Conservation (phyloP, 345 rosid genomes). For the Gossypium thurberi region DNA sequence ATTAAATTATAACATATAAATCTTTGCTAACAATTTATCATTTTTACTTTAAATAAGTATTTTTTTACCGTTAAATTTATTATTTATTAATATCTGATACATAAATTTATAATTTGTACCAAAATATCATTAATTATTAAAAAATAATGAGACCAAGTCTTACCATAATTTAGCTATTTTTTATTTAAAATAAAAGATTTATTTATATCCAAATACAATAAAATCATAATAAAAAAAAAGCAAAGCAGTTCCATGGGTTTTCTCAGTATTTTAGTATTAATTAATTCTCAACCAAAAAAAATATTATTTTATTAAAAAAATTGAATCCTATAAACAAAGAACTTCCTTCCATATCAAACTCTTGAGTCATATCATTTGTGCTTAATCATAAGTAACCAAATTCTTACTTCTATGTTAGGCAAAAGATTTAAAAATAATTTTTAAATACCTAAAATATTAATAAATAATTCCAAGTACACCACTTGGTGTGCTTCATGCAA, state of each 20-base stretch:
- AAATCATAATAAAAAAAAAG: too few species aligned
- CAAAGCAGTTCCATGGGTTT: not conserved
- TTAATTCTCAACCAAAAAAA: not conserved
- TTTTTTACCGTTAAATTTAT: too few species aligned
- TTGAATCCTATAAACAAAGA: not conserved
- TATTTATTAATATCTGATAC: too few species aligned
- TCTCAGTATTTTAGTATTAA: not conserved
- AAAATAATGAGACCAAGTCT: too few species aligned
- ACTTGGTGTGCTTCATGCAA: not conserved
- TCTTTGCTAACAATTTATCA: too few species aligned
- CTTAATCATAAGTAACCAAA: not conserved
- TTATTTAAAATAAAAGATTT: too few species aligned
- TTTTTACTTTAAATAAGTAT: too few species aligned
- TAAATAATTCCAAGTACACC: not conserved
- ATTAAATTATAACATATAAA: too few species aligned
- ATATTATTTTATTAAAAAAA: not conserved
- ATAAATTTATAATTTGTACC: too few species aligned
- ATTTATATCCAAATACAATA: not conserved
- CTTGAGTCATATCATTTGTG: not conserved
- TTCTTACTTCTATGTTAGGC: not conserved
- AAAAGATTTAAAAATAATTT: not conserved
- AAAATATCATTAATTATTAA: too few species aligned
- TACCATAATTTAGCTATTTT: too few species aligned
- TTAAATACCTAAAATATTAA: not conserved
- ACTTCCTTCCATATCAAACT: not conserved